These are phyloP conservation scores for Pelagophyceae sp. DNA, from an alignment of 352 stramenopile species.

Conservation along the genomic window DNA sequence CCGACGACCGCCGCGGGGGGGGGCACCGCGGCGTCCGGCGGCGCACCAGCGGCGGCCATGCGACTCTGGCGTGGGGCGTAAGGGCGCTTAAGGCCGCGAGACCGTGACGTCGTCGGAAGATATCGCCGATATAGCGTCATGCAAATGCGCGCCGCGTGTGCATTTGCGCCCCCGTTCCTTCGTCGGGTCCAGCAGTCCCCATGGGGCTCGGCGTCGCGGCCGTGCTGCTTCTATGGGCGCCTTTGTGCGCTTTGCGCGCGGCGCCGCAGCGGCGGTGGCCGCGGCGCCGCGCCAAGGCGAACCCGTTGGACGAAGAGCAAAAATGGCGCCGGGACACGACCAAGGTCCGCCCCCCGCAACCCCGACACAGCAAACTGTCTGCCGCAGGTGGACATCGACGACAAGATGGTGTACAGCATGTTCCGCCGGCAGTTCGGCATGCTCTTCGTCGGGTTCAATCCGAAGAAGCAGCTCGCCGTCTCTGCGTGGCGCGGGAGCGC, in stretches of 20 bases:
- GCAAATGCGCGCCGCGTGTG: no score
- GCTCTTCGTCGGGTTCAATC: not conserved
- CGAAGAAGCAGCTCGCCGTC: slow-evolving; percentile 11
- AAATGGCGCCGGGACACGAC: not conserved
- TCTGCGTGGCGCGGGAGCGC: not conserved
- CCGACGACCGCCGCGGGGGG: no score
- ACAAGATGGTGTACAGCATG: not conserved
- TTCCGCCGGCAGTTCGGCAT: slow-evolving; percentile 10
- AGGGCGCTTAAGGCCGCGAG: no score
- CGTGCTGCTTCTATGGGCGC: not conserved
- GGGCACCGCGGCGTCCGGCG: no score
- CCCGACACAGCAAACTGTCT: not conserved
- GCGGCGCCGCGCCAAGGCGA: not conserved
- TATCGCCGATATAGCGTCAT: no score
- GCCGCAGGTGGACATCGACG: slow-evolving; percentile 4
- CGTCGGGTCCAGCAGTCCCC: no score
- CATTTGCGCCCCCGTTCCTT: no score
- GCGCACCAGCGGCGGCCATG: no score
- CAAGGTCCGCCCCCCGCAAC: not conserved
- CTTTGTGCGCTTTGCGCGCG: not conserved
- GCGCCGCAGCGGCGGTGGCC: not conserved
- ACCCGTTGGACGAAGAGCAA: not conserved
- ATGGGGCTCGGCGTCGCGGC: no score
- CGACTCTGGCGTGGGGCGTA: no score
- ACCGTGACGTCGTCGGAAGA: no score